Conservation (phyloP, 257 asterid genomes). For the Solanum arcanum region DNA sequence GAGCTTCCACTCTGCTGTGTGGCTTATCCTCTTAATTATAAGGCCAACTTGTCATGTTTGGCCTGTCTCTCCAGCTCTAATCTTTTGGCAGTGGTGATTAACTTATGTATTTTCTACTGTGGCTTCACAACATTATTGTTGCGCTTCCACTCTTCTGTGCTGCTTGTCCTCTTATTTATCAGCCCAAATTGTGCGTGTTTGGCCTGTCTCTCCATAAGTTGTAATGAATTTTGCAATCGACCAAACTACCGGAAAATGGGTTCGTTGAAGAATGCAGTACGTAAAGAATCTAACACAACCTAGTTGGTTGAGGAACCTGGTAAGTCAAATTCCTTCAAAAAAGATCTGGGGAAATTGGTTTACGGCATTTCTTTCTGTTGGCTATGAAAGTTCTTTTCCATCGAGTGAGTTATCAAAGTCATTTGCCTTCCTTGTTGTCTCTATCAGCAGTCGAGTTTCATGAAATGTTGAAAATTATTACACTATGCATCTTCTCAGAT, state of each 20-base stretch:
- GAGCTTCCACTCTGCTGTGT: neutral
- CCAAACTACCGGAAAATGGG: neutral
- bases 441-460: neutral
- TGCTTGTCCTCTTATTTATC: neutral
- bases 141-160: neutral
- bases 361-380: neutral
- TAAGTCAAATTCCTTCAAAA: neutral
- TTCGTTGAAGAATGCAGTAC: neutral
- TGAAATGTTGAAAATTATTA: neutral
- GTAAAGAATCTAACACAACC: neutral
- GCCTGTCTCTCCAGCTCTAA: neutral
- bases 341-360: neutral
- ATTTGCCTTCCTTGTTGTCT: neutral
- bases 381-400: neutral
- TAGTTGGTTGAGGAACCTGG: neutral
- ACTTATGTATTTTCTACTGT: neutral
- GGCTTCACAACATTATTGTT: neutral
- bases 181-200: neutral
- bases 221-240: neutral
- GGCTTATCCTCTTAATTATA: neutral
- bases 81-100: neutral
- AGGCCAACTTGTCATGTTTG: neutral
- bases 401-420: neutral
- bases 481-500: neutral
- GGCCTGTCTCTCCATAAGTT: neutral